phyloP scores from a whole-genome alignment of 331 rosid genomes.

The Acacia concinna region DNA sequence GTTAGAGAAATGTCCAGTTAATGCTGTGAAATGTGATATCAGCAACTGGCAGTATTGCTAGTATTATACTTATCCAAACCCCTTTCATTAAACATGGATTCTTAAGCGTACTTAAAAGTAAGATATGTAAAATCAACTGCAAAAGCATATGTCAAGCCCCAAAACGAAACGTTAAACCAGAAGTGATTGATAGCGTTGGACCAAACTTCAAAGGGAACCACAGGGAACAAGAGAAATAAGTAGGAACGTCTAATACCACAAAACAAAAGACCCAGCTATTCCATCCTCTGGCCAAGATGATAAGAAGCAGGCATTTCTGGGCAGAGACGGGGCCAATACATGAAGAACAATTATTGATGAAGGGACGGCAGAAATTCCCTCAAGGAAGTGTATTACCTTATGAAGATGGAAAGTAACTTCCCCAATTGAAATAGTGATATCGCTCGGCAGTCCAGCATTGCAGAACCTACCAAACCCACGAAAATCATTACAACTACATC shows the following conservation, averaged over 20 bases:
- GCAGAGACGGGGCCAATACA: not conserved
- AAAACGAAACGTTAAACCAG: not conserved
- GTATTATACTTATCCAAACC: slow-evolving; percentile 4
- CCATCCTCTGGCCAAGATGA: not conserved
- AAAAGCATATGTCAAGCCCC: not conserved
- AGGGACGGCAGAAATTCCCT: not conserved
- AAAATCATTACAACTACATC: not conserved
- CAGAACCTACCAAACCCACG: slow-evolving; percentile 47
- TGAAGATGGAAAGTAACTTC: slow-evolving; percentile 63
- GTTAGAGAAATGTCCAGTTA: not conserved
- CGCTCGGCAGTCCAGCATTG: slow-evolving; percentile 61
- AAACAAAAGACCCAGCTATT: not conserved
- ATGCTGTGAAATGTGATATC: slow-evolving; percentile 17
- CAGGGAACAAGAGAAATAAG: not conserved
- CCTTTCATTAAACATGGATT: not conserved
- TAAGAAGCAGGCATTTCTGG: not conserved
- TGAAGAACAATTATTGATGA: not conserved
- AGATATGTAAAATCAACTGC: not conserved
- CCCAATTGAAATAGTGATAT: slow-evolving; percentile 50
- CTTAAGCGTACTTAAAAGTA: not conserved
- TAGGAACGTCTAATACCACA: not conserved
- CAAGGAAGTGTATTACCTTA: slow-evolving; percentile 43
- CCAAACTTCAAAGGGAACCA: not conserved
- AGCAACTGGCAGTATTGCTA: not conserved
- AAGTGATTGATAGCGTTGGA: not conserved